phyloP scores from a whole-genome alignment of 345 rosid species.

The Laguncularia racemosa region DNA sequence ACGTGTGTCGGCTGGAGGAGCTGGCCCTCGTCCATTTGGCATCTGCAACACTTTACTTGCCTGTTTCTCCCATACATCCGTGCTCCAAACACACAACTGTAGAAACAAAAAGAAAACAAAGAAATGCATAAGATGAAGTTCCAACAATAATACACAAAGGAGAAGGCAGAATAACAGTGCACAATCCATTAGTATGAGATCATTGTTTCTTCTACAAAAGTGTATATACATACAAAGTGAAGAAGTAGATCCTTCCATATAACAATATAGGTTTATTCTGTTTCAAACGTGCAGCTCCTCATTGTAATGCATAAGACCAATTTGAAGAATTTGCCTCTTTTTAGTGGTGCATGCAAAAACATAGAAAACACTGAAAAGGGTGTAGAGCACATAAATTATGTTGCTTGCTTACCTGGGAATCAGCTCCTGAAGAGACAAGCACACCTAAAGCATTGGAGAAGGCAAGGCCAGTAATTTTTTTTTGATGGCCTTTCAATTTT shows the following conservation, averaged over 20 bases:
- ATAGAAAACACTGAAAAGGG: not conserved
- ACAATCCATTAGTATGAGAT: too few relatives aligned
- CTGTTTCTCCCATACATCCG: conserved; percentile 72
- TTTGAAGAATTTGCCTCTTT: too few relatives aligned
- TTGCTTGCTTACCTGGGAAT: conserved; percentile 49
- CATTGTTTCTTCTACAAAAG: too few relatives aligned
- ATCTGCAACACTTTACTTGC: conserved; percentile 41
- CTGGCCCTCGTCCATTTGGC: conserved; percentile 35
- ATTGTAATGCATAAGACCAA: too few relatives aligned
- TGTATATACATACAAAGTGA: too few relatives aligned
- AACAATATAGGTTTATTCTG: too few relatives aligned
- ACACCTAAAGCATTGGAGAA: conserved; percentile 63
- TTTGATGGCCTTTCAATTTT: conserved; percentile 73
- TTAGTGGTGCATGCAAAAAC: not conserved
- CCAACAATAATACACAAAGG: too few relatives aligned
- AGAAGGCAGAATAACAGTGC: too few relatives aligned
- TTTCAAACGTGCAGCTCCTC: too few relatives aligned
- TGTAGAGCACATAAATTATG: not conserved
- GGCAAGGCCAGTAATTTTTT: conserved; percentile 85
- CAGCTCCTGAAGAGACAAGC: conserved; percentile 90
- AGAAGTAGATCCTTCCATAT: too few relatives aligned
- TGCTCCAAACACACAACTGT: conserved; percentile 82
- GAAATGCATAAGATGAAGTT: not conserved
- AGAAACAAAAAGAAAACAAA: not conserved
- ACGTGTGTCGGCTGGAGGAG: conserved; percentile 64